Base-by-base conservation (phyloP, 805 yeast species). In the Cyberlindnera japonica region DNA sequence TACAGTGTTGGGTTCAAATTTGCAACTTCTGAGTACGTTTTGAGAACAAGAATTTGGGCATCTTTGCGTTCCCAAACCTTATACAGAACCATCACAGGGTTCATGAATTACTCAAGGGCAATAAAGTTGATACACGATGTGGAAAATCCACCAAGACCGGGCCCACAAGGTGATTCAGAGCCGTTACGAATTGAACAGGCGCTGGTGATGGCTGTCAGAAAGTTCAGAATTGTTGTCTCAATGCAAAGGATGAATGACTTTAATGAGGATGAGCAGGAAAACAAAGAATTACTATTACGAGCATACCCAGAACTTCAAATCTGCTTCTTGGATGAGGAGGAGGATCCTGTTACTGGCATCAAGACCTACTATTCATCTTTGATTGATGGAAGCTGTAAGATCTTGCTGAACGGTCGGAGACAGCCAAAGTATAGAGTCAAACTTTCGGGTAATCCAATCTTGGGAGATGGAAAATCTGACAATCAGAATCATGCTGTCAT, bases 381-480 rank as follows among this genome's bases (percentile, higher is more conserved):
- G 61, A 75, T 85, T 54, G 95, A 85, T 65, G 85, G 86, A 28
- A 71, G 72, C 43, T 81, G 88, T 55, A 78, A 74, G 41, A 68
- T 81, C 36, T 53, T 74, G 35, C 79, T 72, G 34, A 68, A 72
- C 49, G 87, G 88, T 10, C 55, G 69, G 43, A 65, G 83, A 47
- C 66, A 68, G 43, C 87, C 87, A 22, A 77, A 78, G 50, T 79
- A 79, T 52, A 68, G 79, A 50, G 72, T 85, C 34, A 75, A 68
- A 50, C 68, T 85, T 32, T 80, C 90, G 12, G 95, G 95, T 14
- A 77, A 83, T 58, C 95, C 95, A 35, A 81, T 84, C 39, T 69
- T 85, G 44, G 95, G 95, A 35, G 93, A 84, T 59, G 95, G 95
- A 42, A 84, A 84, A 59, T 75, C 89, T 22, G 95, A 85, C 61